phyloP scores from a whole-genome alignment of 768 basidiomycete genomes.

The Hericium rajendrae region DNA sequence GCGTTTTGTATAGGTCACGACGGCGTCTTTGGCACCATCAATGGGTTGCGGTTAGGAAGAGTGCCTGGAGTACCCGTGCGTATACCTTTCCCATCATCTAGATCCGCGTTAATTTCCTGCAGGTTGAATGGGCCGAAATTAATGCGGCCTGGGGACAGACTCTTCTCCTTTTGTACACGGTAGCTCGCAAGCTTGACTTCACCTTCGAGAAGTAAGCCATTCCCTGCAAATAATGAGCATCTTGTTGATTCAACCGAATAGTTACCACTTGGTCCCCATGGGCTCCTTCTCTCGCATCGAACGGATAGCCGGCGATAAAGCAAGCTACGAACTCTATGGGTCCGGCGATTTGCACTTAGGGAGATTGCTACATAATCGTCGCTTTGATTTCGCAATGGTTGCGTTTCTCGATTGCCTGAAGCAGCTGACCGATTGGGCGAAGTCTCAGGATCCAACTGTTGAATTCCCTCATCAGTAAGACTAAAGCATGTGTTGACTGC shows the following conservation, averaged over 20 bases:
- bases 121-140: conserved; percentile 98
- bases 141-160: conserved; percentile 99
- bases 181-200: conserved; percentile 86
- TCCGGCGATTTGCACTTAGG: conserved; percentile 89
- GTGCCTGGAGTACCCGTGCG: conserved; percentile 74
- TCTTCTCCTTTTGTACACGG: conserved; percentile 80
- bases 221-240: not conserved
- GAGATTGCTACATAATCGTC: conserved; percentile 83
- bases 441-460: conserved; percentile 56
- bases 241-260: conserved; percentile 21
- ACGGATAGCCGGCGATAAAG: conserved; percentile 70
- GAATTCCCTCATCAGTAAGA: conserved; percentile 87
- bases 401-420: conserved; percentile 92
- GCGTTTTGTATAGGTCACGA: conserved; percentile 94
- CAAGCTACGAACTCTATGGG: conserved; percentile 85
- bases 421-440: conserved; percentile 82
- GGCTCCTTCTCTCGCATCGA: conserved; percentile 94
- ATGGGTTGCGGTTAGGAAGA: conserved; percentile 85
- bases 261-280: conserved; percentile 87
- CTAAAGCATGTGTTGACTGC: not conserved
- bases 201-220: conserved; percentile 69
- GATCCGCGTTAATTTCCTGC: not conserved
- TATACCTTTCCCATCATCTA: conserved; percentile 5
- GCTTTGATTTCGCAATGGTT: conserved; percentile 95
- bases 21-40: conserved; percentile 95